Evolutionary conservation across 2,329 filamentous ascomycete species (phyloP).

Genomic region (Clonostachys rhizophaga): DNA sequence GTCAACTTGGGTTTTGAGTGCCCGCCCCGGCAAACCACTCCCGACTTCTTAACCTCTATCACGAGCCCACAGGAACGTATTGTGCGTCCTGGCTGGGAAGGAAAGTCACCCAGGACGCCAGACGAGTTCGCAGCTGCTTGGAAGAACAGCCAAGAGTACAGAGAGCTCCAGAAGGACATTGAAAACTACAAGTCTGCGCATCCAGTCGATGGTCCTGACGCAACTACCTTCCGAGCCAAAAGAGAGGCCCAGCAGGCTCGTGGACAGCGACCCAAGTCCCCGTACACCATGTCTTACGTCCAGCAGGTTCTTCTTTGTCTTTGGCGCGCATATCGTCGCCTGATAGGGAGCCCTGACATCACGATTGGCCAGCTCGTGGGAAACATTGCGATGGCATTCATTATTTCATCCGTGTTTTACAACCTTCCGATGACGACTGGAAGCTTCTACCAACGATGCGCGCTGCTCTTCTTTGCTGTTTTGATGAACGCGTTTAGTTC

Average conservation of each 20-base stretch:
- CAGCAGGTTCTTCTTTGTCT: constrained; percentile 36
- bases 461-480: constrained; percentile 39
- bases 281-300: constrained; percentile 36
- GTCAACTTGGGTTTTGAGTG: constrained; percentile 63
- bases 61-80: constrained; percentile 54
- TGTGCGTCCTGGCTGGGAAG: constrained; percentile 48
- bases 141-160: constrained; percentile 10
- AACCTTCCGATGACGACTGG: constrained; percentile 45
- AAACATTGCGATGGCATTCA: constrained; percentile 29
- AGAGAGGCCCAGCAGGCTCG: constrained; percentile 6
- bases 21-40: constrained; percentile 61
- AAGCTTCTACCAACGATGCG: constrained; percentile 44
- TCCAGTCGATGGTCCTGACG: constrained; percentile 29
- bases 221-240: constrained; percentile 19
- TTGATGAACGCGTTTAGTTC: constrained; percentile 45
- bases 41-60: constrained; percentile 71
- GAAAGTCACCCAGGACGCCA: constrained; percentile 31
- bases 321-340: constrained; percentile 12
- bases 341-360: constrained; percentile 8
- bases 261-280: constrained; percentile 33
- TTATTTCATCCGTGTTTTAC: constrained; percentile 64
- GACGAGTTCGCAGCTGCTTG: constrained; percentile 20
- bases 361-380: constrained; percentile 34
- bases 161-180: constrained; percentile 10
- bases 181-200: constrained; percentile 19